Evolutionary conservation across 176 grass and related monocot genomes (phyloP).

Genomic region (Puccinellia tenuiflora): DNA sequence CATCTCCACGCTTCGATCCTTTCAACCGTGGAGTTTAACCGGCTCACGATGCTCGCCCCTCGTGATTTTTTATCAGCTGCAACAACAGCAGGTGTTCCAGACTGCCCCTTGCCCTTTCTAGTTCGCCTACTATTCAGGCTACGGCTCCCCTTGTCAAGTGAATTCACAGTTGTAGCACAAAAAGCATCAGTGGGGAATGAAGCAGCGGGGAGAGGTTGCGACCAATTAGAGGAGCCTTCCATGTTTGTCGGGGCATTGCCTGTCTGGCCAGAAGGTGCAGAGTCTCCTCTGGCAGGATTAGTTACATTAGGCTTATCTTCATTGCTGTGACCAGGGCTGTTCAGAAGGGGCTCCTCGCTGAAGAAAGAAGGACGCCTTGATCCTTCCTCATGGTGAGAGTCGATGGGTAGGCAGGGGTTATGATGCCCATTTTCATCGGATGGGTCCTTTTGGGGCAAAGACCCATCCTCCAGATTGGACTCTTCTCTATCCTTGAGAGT

Average conservation of each 20-base stretch:
- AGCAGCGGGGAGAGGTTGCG: neutral
- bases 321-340: conserved; percentile 24
- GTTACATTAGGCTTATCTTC: conserved; percentile 23
- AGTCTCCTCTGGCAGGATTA: conserved; percentile 14
- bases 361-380: conserved; percentile 32
- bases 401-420: conserved; percentile 45
- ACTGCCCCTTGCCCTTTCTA: conserved; percentile 60
- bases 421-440: conserved; percentile 70
- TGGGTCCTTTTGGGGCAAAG: conserved; percentile 41
- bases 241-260: neutral
- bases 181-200: conserved; percentile 31
- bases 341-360: conserved; percentile 46
- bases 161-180: conserved; percentile 7
- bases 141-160: conserved; percentile 30
- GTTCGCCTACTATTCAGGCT: conserved; percentile 43
- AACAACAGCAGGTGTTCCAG: neutral
- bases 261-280: conserved; percentile 17
- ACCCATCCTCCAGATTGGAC: conserved; percentile 39
- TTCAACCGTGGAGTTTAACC: conserved; percentile 75
- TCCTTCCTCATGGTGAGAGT: conserved; percentile 37
- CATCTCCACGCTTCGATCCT: conserved; percentile 88
- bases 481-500: conserved; percentile 59
- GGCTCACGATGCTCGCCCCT: conserved; percentile 69
- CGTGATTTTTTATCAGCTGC: conserved; percentile 52
- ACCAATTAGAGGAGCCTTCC: conserved; percentile 28